phyloP scores from a whole-genome alignment of 2,329 filamentous ascomycete genomes.

The Sclerotinia minor region DNA sequence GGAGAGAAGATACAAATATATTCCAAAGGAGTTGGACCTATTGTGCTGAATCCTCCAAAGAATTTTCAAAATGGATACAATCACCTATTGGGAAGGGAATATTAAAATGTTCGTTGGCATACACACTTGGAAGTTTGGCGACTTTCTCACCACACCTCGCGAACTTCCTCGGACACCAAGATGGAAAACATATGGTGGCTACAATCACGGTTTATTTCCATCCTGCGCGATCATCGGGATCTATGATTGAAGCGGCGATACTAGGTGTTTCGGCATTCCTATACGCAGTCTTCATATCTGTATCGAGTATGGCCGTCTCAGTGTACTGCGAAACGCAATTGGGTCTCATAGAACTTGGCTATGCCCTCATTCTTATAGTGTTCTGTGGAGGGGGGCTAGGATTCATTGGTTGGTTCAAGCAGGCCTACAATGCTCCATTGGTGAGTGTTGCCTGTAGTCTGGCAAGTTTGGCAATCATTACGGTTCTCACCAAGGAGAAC shows the following conservation, averaged over 20 bases:
- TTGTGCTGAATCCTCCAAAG: slow-evolving; percentile 43
- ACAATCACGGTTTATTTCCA: slow-evolving; percentile 96
- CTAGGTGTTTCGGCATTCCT: slow-evolving; percentile 75
- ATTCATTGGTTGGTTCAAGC: slow-evolving; percentile 85
- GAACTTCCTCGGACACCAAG: slow-evolving; percentile 73
- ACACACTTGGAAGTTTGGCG: slow-evolving; percentile 80
- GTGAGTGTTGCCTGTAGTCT: slow-evolving; percentile 85
- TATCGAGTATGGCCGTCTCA: slow-evolving; percentile 86
- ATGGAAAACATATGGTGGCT: slow-evolving; percentile 91
- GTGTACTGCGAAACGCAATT: slow-evolving; percentile 71
- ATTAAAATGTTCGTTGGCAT: slow-evolving; percentile 88
- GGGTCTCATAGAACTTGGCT: slow-evolving; percentile 68
- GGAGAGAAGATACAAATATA: slow-evolving; percentile 33
- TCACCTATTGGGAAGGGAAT: slow-evolving; percentile 78
- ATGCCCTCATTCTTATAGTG: slow-evolving; percentile 75
- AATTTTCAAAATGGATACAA: slow-evolving; percentile 59
- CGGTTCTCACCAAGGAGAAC: slow-evolving; percentile 86
- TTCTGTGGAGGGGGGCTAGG: slow-evolving; percentile 87
- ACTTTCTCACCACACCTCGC: slow-evolving; percentile 79
- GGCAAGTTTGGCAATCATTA: slow-evolving; percentile 85
- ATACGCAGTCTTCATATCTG: slow-evolving; percentile 74
- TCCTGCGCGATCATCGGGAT: slow-evolving; percentile 80
- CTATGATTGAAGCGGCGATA: slow-evolving; percentile 82
- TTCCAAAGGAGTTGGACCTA: slow-evolving; percentile 41
- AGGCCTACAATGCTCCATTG: slow-evolving; percentile 72